phyloP scores from a whole-genome alignment of 1,284 basidiomycete species.

The Polyporus tsugae region DNA sequence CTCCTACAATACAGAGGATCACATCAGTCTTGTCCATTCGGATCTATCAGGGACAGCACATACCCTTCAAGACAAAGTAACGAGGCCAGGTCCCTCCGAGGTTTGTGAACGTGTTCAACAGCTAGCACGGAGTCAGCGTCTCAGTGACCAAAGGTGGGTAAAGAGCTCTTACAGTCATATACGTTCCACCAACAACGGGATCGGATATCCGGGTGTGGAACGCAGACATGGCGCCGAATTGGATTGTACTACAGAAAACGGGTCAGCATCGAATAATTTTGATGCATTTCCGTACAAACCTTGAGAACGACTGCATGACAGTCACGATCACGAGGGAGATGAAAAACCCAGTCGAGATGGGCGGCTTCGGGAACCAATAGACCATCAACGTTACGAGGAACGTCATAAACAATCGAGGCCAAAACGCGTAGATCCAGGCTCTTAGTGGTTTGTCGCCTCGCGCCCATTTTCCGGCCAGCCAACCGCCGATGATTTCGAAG shows the following conservation, averaged over 20 bases:
- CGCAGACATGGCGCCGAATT: slow-evolving; percentile 98
- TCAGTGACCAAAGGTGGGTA: slow-evolving; percentile 10
- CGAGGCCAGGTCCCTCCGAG: slow-evolving; percentile 98
- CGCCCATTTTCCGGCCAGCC: slow-evolving; percentile 95
- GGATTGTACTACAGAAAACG: slow-evolving; percentile 77
- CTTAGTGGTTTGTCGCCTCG: slow-evolving; percentile 77
- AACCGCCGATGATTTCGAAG: slow-evolving; percentile 96
- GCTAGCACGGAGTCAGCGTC: slow-evolving; percentile 50
- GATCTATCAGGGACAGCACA: slow-evolving; percentile 2
- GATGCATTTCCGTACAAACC: slow-evolving; percentile 50
- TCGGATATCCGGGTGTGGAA: slow-evolving; percentile 99
- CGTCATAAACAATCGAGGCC: slow-evolving; percentile 84
- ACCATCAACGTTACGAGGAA: slow-evolving; percentile 84
- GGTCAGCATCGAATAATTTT: neutral
- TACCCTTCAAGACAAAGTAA: slow-evolving; percentile 90
- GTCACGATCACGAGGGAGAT: slow-evolving; percentile 82
- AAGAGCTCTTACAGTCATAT: slow-evolving; percentile 85
- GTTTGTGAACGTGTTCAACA: slow-evolving; percentile 96
- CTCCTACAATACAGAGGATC: slow-evolving; percentile 54
- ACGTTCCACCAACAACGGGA: slow-evolving; percentile 96
- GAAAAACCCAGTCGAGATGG: slow-evolving; percentile 85
- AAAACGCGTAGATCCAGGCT: slow-evolving; percentile 93
- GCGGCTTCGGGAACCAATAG: slow-evolving; percentile 83
- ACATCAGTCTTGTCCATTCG: neutral
- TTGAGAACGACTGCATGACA: slow-evolving; percentile 85